Evolutionary conservation across 169 alveolate species (phyloP), one percentile per base, ranked within the genome.

Genomic region (Plasmodium billcollinsi): DNA sequence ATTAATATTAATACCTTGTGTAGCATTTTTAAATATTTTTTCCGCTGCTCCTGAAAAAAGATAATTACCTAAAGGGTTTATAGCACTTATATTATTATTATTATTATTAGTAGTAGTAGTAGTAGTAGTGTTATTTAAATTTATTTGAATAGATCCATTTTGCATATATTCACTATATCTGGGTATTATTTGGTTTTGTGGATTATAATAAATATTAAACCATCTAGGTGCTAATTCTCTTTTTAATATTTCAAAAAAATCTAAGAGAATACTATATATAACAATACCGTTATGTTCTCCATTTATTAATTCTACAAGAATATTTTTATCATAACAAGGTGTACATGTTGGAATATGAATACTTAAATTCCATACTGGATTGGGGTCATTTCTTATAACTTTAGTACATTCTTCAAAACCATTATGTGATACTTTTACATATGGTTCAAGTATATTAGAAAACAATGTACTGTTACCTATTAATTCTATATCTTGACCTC

Each of bases 281-380:
- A 95, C 91, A 21, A 92, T 90, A 2, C 95, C 91, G 49, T 90
- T 93, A 20, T 91, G 76, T 24, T 93, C 94, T 63, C 97, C 96
- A 62, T 95, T 95, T 92, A 95, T 93, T 20, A 95, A 58, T 61
- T 90, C 94, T 29, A 88, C 74, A 9, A 93, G 66, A 43, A 93
- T 75, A 66, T 93, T 90, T 4, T 93, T 90, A 24, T 88, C 95
- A 15, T 91, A 93, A 80, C 94, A 89, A 24, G 97, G 97, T 2
- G 95, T 76, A 20, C 94, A 62, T 50, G 96, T 94, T 0, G 97
- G 97, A 45, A 95, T 39, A 78, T 89, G 92, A 20, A 95, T 88
- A 8, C 96, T 91, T 18, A 96, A 50, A 67, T 95, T 95, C 97
- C 97, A 95, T 2, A 89, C 95, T 0, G 97, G 97, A 54, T 95